phyloP scores from a whole-genome alignment of 2,329 filamentous ascomycete species.

The Aschersonia sp. region DNA sequence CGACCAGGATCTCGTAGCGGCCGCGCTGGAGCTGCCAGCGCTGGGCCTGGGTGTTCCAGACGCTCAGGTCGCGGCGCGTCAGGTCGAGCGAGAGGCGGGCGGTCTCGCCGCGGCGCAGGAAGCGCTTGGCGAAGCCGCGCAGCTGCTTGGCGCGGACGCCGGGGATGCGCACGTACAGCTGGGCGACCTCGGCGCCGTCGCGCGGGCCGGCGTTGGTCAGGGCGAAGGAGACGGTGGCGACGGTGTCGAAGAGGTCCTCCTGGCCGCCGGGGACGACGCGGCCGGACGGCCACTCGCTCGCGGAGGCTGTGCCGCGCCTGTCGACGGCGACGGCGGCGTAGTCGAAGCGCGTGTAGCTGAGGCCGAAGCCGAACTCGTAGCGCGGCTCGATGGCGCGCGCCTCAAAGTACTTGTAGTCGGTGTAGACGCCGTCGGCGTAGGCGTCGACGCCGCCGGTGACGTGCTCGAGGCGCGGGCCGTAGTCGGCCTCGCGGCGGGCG shows the following conservation, averaged over 20 bases:
- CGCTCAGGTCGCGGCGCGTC: slow-evolving; percentile 48
- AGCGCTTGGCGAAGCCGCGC: slow-evolving; percentile 50
- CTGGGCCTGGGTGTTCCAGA: slow-evolving; percentile 48
- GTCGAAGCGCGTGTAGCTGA: slow-evolving; percentile 41
- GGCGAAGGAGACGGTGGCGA: slow-evolving; percentile 22
- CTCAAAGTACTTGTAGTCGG: slow-evolving; percentile 43
- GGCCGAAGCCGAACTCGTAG: slow-evolving; percentile 41
- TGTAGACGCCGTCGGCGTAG: slow-evolving; percentile 34
- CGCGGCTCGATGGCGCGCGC: slow-evolving; percentile 22
- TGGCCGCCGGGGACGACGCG: slow-evolving; percentile 27
- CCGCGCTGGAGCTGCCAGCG: slow-evolving; percentile 41
- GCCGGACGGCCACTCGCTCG: slow-evolving; percentile 21
- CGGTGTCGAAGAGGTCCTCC: slow-evolving; percentile 30
- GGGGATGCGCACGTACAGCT: slow-evolving; percentile 33
- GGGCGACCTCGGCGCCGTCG: slow-evolving; percentile 30
- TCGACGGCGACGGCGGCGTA: slow-evolving; percentile 22
- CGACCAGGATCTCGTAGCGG: slow-evolving; percentile 28
- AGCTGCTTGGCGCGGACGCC: slow-evolving; percentile 32
- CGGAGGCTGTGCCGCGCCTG: slow-evolving; percentile 6
- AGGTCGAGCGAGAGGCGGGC: slow-evolving; percentile 34
- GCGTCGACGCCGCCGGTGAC: slow-evolving; percentile 33
- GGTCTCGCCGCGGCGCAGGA: slow-evolving; percentile 22
- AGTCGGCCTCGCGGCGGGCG: slow-evolving; percentile 39
- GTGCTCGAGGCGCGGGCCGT: slow-evolving; percentile 27
- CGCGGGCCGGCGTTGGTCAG: slow-evolving; percentile 27